Evolutionary conservation across 2,329 filamentous ascomycete species (phyloP).

Genomic region (Leptographium lundbergii): DNA sequence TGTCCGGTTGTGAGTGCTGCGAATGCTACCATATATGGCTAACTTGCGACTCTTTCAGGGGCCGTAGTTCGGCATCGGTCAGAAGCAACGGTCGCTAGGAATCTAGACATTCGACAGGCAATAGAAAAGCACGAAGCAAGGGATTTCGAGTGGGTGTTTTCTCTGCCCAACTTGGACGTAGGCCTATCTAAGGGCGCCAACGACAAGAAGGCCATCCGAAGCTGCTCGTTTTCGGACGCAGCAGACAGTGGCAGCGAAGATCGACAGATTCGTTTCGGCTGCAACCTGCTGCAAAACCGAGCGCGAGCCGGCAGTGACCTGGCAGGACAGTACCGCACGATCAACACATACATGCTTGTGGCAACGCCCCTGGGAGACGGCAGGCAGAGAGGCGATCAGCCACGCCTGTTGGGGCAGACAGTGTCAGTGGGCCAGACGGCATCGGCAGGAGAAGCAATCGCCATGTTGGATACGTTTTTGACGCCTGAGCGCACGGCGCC

Average conservation of each 20-base stretch:
- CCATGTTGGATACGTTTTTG: constrained; percentile 8
- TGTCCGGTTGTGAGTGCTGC: too few relatives aligned
- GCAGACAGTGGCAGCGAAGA: constrained; percentile 4
- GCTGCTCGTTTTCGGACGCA: constrained; percentile 4
- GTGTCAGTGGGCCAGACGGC: background rate
- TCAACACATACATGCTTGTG: constrained; percentile 33
- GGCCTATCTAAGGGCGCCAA: background rate
- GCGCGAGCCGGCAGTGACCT: constrained; percentile 14
- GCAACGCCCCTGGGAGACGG: constrained; percentile 27
- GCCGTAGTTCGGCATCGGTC: background rate
- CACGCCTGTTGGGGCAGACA: background rate
- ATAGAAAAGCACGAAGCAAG: constrained; percentile 28
- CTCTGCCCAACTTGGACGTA: constrained; percentile 18
- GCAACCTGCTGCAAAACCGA: constrained; percentile 35
- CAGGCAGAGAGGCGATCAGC: background rate
- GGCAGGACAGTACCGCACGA: constrained; percentile 13
- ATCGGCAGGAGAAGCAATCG: background rate
- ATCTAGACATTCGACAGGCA: constrained; percentile 1
- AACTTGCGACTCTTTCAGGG: background rate
- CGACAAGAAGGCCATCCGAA: constrained; percentile 4
- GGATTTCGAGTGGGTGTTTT: constrained; percentile 38
- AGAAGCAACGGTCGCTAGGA: background rate
- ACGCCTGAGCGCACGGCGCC: background rate
- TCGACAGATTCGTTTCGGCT: constrained; percentile 32
- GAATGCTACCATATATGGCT: background rate